These are phyloP conservation scores for Salix purpurea DNA, from an alignment of 345 rosid species.

Conservation along the genomic window DNA sequence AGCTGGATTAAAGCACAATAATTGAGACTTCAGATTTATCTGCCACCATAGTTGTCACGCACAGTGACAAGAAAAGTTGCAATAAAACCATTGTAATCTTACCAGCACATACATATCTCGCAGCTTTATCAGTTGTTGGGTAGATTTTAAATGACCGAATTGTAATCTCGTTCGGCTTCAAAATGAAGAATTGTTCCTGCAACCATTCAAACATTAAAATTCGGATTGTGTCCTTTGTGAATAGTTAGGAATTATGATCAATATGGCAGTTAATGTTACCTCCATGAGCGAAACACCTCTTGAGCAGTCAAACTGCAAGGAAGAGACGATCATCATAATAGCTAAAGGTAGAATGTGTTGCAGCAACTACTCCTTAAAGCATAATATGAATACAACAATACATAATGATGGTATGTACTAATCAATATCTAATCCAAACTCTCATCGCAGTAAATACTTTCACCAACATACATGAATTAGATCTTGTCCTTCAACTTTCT, in stretches of 20 bases:
- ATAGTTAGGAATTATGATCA: not conserved
- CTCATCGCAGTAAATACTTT: not conserved
- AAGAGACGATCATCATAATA: not conserved
- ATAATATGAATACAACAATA: not conserved
- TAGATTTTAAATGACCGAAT: slow-evolving; percentile 68
- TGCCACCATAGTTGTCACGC: slow-evolving; percentile 1
- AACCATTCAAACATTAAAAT: slow-evolving; percentile 12
- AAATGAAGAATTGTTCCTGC: slow-evolving; percentile 88
- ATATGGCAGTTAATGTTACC: slow-evolving; percentile 31
- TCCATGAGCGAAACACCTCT: slow-evolving; percentile 66
- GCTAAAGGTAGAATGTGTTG: not conserved
- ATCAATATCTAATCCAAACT: not conserved
- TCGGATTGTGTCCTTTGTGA: not conserved
- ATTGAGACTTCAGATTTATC: slow-evolving; percentile 2
- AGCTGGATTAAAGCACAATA: slow-evolving; percentile 44
- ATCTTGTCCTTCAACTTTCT: not conserved
- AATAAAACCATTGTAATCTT: slow-evolving; percentile 5
- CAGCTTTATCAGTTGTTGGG: slow-evolving; percentile 81
- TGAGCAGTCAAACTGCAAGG: slow-evolving; percentile 77
- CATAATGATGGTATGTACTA: not conserved
- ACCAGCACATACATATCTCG: slow-evolving; percentile 71
- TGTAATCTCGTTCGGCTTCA: slow-evolving; percentile 62
- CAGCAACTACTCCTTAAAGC: not conserved
- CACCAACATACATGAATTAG: not conserved
- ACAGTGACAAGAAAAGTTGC: not conserved